These are phyloP conservation scores for Aureobasidium subglaciale DNA, from an alignment of 2,329 filamentous ascomycete species.

Conservation along the genomic window DNA sequence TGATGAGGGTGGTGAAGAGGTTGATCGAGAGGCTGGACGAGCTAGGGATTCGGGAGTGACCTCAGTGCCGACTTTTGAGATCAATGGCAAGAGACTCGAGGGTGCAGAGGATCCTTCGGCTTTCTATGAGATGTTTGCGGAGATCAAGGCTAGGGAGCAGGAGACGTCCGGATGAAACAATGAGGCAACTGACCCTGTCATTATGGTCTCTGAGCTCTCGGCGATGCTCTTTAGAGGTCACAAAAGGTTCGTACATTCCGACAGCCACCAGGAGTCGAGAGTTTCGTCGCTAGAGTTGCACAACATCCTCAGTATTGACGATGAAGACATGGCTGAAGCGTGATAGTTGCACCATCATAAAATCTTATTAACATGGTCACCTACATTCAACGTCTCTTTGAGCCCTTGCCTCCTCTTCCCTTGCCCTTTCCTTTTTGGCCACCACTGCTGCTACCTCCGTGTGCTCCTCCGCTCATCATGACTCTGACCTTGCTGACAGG, in stretches of 20 bases:
- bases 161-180: too few relatives aligned
- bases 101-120: neutral
- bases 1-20: neutral
- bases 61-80: neutral
- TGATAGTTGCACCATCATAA: too few relatives aligned
- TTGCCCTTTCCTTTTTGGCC: conserved; percentile 32
- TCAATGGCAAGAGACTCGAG: neutral
- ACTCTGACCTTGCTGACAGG: conserved; percentile 74
- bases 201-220: too few relatives aligned
- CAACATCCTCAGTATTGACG: too few relatives aligned
- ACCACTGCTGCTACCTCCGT: conserved; percentile 33
- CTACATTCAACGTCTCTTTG: conserved; percentile 19
- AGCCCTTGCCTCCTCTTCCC: conserved; percentile 25
- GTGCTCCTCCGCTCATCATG: conserved; percentile 58
- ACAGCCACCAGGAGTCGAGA: too few relatives aligned
- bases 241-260: too few relatives aligned
- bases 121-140: neutral
- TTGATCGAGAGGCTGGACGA: neutral
- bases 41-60: neutral
- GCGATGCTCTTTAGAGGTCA: too few relatives aligned
- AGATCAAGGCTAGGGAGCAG: too few relatives aligned
- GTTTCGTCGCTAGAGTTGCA: too few relatives aligned
- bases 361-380: too few relatives aligned
- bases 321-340: too few relatives aligned
- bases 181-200: too few relatives aligned